Base-by-base conservation (phyloP, 352 stramenopile species). In the Phytophthora europaea region DNA sequence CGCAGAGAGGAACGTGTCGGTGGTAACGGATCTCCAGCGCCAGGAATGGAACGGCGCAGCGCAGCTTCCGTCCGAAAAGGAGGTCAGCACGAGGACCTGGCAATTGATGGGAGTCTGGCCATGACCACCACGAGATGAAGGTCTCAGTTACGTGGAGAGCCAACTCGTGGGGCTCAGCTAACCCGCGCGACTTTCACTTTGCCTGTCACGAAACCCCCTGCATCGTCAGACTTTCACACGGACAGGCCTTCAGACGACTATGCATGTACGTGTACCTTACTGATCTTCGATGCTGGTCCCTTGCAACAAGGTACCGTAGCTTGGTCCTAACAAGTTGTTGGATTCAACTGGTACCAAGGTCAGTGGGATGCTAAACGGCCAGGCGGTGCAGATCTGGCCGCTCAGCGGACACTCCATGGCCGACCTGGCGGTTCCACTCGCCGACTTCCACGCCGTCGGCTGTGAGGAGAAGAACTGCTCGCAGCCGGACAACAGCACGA, bases 11-110 rank as follows among this genome's bases (percentile, higher is more conserved):
- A 33, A 34, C 10, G 9, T 51, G 43, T 26, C 38, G 38, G 36
- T n/a, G 10, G 60, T 51, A 51, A 67, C 60, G 60, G 59, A 59
- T 26, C 22, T 51, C 45, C 20, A 22, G 22, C 43, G 18, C 43
- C n/a, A 51, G 38, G 59, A 65, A 57, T 57, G 45, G 59, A 47
- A 52, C n/a, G 45, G 45, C n/a, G 45, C 45, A 18, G 20, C n/a
- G 38, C 38, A 52, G 45, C 6, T 16, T 52, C 6, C 36, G 36
- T 45, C 38, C 38, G 38, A 20, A 18, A 51, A 51, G 18, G 48
- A n/a, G 48, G 20, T 16, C 48, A 34, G 48, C 22, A 55, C 10
- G 20, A 47, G 38, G 22, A 18, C 45, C 16, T 51, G 18, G 45
- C 36, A 9, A 51, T 16, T 22, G 43, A 22, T n/a, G 12, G 13